Base-by-base conservation (phyloP, 2,329 filamentous ascomycete species). In the Colletotrichum falcatum region DNA sequence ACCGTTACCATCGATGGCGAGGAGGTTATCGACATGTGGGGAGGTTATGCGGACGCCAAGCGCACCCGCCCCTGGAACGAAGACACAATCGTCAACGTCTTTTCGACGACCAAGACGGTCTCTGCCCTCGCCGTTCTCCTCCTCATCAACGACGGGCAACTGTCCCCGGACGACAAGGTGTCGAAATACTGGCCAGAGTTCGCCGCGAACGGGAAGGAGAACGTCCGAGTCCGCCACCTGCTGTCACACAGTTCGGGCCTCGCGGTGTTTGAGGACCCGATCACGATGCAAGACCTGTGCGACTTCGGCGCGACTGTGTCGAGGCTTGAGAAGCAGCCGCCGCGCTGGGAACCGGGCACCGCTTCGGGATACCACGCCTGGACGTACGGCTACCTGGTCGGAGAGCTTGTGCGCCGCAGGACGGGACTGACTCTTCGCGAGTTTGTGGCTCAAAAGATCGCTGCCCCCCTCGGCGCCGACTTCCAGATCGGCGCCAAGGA, bases 131-230 rank as follows among this genome's bases (percentile, higher is more conserved):
- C 82, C 0, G 76, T 77, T 1, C 74, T 83, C 28, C 74, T 84
- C 28, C 80, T 83, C 8, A 77, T 82, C 39, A 79, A 83, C 55
- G 79, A 82, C 5, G 82, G 81, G 3, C 70, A 79, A 0, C 65
- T 85, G 0, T 75, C 79, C 63, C 73, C 78, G 1, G 70, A 81
- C 54, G 82, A 78, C 16, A 79, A 79, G 2, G 81, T 85, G 1
- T 72, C 79, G 1, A 76, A 78, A 48, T 82, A 85, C 76, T 86
- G 84, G 84, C 84, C 84, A 1, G 84, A 85, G 54, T 85, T 85
- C 65, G 81, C 76, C 0, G 77, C 72, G 16, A 81, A 82, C 26
- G 83, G 81, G 46, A 84, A 85, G 58, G 75, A 81, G 48, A 73
- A 79, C 18, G 74, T 84, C 53, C 71, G 78, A 14, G 79, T 85